These are phyloP conservation scores for Fusarium liriodendri DNA, from an alignment of 2,329 filamentous ascomycete genomes.

Conservation along the genomic window DNA sequence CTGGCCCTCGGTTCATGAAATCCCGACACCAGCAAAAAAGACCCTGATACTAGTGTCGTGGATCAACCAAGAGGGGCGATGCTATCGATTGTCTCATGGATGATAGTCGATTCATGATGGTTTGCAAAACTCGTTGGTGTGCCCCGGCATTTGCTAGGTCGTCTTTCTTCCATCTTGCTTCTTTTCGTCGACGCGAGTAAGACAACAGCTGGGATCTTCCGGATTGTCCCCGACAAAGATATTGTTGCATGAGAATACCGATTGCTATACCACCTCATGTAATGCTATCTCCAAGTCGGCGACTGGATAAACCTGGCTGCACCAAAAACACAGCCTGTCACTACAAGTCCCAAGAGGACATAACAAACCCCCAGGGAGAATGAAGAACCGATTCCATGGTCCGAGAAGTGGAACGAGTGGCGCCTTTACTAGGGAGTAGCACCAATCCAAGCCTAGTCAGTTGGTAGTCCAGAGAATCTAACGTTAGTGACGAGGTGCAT, in stretches of 20 bases:
- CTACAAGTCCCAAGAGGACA: not conserved
- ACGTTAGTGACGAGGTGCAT: not conserved
- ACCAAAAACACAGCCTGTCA: not conserved
- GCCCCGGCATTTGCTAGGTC: not conserved
- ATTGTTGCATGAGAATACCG: not conserved
- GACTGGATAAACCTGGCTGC: not conserved
- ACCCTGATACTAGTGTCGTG: slow-evolving; percentile 1
- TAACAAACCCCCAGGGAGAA: not conserved
- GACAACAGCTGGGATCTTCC: not conserved
- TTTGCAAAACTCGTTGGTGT: not conserved
- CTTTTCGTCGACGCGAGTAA: not conserved
- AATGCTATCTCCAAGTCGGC: not conserved
- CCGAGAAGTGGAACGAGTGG: slow-evolving; percentile 3
- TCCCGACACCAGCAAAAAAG: not conserved
- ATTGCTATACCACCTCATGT: not conserved
- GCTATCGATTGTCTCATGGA: not conserved
- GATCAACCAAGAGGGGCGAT: not conserved
- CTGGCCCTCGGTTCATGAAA: not conserved
- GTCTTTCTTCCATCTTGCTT: not conserved
- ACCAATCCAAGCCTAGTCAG: not conserved
- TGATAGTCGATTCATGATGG: not conserved
- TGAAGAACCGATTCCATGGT: not conserved
- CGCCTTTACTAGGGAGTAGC: not conserved
- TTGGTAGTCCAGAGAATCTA: not conserved
- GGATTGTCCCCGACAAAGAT: not conserved